Conservation (phyloP, 306 rosid species). For the cucumber (Cucumis sativus) region DNA sequence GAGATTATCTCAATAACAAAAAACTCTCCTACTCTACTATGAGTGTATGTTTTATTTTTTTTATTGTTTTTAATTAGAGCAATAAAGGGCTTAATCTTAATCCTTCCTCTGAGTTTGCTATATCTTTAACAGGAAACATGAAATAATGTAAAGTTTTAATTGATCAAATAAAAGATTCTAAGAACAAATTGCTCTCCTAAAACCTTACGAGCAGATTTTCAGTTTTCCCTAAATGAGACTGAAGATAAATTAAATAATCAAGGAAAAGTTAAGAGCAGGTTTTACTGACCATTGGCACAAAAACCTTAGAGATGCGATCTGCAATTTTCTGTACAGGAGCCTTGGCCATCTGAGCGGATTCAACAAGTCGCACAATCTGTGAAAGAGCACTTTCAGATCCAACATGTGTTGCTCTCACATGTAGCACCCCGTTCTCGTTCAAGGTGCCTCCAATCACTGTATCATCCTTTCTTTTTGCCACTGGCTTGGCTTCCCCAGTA, state of each 20-base stretch:
- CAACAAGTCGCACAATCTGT: constrained; percentile 78
- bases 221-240: not conserved
- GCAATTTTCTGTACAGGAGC: constrained; percentile 88
- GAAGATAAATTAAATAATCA: not conserved
- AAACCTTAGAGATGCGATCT: constrained; percentile 62
- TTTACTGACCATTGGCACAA: constrained; percentile 59
- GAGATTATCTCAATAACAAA: not conserved
- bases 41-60: not conserved
- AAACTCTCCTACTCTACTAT: not conserved
- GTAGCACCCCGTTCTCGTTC: constrained; percentile 75
- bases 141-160: not conserved
- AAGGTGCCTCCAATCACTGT: constrained; percentile 75
- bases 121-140: not conserved
- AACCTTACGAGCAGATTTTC: not conserved
- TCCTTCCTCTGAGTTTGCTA: not conserved
- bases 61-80: not conserved
- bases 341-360: constrained; percentile 87
- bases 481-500: constrained; percentile 70
- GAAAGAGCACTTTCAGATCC: constrained; percentile 79
- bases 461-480: constrained; percentile 42
- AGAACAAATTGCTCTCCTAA: not conserved
- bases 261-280: not conserved
- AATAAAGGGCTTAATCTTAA: not conserved
- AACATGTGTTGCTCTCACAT: constrained; percentile 57
- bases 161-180: not conserved